Evolutionary conservation across 169 alveolate species (phyloP), one percentile per base, ranked within the genome.

Genomic region (Eimeria acervulina): DNA sequence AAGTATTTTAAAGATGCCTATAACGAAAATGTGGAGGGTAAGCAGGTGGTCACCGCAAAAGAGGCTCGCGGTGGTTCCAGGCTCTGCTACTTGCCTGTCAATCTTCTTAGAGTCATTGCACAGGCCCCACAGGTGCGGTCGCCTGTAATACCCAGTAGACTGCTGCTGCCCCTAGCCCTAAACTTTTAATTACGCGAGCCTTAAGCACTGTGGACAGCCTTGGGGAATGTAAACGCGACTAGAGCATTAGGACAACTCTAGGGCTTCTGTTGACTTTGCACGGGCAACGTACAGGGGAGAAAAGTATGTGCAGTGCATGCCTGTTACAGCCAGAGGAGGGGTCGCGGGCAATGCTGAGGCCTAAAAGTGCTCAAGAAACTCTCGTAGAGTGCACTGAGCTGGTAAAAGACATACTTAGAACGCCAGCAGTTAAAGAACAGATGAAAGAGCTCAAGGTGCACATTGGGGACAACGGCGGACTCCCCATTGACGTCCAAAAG

Each of bases 51-150:
- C 59, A 38, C 8, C 40, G 80, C 93, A 36, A 87, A 61, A 61
- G 81, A 87, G 59, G 93, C 70, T 7, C 81, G 93, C 36, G 93
- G 93, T 38, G 93, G 93, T 40, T 87, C 93, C 42, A 38, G 93
- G 59, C 63, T 87, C 42, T 87, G 93, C 59, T 87, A 59, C 21
- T 63, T 87, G 59, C 93, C 93, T 28, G 81, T n/a, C 59, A 87
- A 61, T 28, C 93, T 87, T n/a, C 59, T 87, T 33, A 87, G 93
- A 33, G 81, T 87, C 47, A 61, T 87, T 51, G 93, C 93, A 26
- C 93, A 87, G 80, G 61, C 66, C 63, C 93, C 78, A 17, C 93
- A 44, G 55, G 93, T 87, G 42, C 59, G 83, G 63, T 61, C 63
- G 15, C 42, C 33, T 33, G 15, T 76, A n/a, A n/a, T n/a, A n/a